Conservation (phyloP, 2,329 filamentous ascomycete species). For the Niveomyces coronatus region DNA sequence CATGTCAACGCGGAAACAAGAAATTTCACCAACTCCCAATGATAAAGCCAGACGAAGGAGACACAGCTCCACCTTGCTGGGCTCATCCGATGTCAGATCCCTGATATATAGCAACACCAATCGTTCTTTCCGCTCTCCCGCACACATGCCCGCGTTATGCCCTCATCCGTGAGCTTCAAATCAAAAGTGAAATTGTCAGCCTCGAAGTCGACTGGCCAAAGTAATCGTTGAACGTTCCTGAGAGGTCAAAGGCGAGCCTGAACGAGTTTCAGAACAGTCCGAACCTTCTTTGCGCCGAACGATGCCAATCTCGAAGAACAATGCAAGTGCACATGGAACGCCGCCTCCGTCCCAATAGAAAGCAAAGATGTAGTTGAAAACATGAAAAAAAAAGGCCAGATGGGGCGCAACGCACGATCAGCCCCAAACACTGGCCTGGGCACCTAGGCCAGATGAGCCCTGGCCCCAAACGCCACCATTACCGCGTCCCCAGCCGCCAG, state of each 20-base stretch:
- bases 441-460: constrained; percentile 68
- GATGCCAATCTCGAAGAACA: constrained; percentile 2
- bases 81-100: constrained; percentile 4
- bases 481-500: constrained; percentile 70
- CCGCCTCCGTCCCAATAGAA: neutral
- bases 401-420: constrained; percentile 29
- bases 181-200: too few relatives aligned
- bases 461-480: constrained; percentile 80
- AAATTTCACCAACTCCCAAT: constrained; percentile 9
- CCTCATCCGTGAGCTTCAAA: too few relatives aligned
- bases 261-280: too few relatives aligned
- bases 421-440: constrained; percentile 91
- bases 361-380: neutral
- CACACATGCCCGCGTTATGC: too few relatives aligned
- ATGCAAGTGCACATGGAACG: neutral
- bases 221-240: too few relatives aligned
- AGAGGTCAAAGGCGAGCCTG: too few relatives aligned
- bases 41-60: constrained; percentile 6
- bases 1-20: too few relatives aligned
- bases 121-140: constrained; percentile 2
- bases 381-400: constrained; percentile 13
- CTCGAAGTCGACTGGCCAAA: too few relatives aligned
- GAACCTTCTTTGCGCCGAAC: constrained; percentile 6
- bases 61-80: constrained; percentile 4
- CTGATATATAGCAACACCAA: constrained; percentile 7